Evolutionary conservation across 371 early-diverging fungal genomes (phyloP), one percentile per base, ranked within the genome.

Genomic region (Circinella umbellata): DNA sequence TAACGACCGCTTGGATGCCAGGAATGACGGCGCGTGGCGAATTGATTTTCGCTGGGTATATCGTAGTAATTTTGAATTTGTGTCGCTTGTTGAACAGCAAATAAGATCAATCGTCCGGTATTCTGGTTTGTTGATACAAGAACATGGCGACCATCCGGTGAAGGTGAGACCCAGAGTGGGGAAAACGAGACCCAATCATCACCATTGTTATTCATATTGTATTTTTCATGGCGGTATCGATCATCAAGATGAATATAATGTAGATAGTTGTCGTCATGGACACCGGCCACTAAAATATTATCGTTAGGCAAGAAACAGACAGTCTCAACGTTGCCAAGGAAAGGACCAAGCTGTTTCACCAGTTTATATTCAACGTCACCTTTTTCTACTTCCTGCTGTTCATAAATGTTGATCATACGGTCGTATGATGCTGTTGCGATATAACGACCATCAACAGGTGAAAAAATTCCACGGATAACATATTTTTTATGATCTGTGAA

Each of bases 121-220:
- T 80, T 74, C 62, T 91, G 85, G 67, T 94, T 92, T 0, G 95
- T 95, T 63, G 92, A 89, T 17, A 85, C 83, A 11, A 92, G 81
- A 46, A 94, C 39, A 69, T 89, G 83, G 36, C 74, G 76, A 7
- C 88, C 89, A 59, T 86, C 86, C 60, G 83, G 57, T 79, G 90
- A 86, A 1, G 79, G 76, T 2, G 86, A 78, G 38, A 95, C 69
- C 72, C 89, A 87, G 81, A 90, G 83, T 15, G 93, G 89, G 1
- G 92, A 91, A 71, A 94, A 95, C 0, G 93, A 92, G 11, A 95
- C 90, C 92, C 93, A 93, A 69, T 90, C 87, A 72, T 95, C 95
- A 20, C 87, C 88, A 76, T 91, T 92, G 49, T 83, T 73, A 72
- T 95, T 95, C 90, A 94, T 89, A 68, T 93, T 93, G 68, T 81